Evolutionary conservation across 1,284 basidiomycete species (phyloP), one percentile per base, ranked within the genome.

Genomic region (Puccinia horiana): DNA sequence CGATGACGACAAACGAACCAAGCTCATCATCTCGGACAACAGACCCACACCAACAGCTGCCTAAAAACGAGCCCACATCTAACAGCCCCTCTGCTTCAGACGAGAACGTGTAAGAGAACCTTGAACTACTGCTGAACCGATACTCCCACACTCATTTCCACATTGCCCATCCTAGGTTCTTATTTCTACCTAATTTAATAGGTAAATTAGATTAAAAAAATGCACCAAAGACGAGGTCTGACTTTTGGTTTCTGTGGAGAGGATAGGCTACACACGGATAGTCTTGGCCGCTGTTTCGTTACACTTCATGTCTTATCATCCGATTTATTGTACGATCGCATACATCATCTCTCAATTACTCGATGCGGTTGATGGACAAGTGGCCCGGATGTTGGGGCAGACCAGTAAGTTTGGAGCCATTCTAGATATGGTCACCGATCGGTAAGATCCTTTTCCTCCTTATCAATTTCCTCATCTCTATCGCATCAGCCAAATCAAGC

Each of bases 391-490:
- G 2, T 88, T 98, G 49, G 92, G 92, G 9, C 96, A 99, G 88
- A 92, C 94, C 26, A 95, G 93, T 83, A 96, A 96, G 88, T 98
- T 99, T 87, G 97, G 97, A 56, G 96, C 95, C 4, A 96, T 99
- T 56, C 89, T 99, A 85, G 97, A 99, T 88, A 99, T 99, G 97
- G 96, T 99, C 79, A 99, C 97, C n/a, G 96, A 99, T 88, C 90
- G 96, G 94, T 96, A 84, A 84, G 75, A 40, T 29, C 14, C 47
- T 26, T 14, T 40, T 69, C n/a, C 20, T 29, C 44, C 42, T 35
- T 52, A 11, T 26, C 12, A 2, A 14, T 23, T 54, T 11, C 2
- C 2, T 47, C 6, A 18, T 47, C 44, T 8, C 8, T 42, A 47
- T 20, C 1, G n/a, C 47, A 47, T 29, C 69, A n/a, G n/a, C n/a